Percentiles rank a stretch among this genome's conserved stretches.
Conservation (phyloP, 2,329 filamentous ascomycete species). For the Cercospora beticola region DNA sequence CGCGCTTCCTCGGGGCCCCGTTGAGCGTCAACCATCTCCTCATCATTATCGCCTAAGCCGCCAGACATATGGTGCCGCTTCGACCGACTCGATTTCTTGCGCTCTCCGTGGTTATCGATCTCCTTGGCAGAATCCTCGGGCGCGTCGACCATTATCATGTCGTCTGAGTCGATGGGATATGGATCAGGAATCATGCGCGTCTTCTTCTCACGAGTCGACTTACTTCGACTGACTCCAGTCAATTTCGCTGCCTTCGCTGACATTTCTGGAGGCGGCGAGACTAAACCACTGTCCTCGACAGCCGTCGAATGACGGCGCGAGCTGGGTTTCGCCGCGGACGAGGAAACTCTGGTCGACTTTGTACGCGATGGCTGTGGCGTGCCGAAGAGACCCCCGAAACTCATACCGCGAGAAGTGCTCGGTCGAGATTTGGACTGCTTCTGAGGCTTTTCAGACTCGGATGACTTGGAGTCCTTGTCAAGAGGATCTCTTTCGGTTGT, state of each 20-base stretch:
- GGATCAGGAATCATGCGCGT: conserved; percentile 56
- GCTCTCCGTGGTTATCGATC: conserved; percentile 31
- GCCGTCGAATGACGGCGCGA: conserved; percentile 59
- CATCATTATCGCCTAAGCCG: conserved; percentile 43
- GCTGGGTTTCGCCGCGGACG: conserved; percentile 37
- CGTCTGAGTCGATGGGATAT: conserved; percentile 61
- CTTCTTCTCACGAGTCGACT: conserved; percentile 51
- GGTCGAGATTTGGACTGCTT: conserved; percentile 52
- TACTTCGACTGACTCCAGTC: conserved; percentile 58
- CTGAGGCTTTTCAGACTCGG: conserved; percentile 69
- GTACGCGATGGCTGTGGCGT: conserved; percentile 56
- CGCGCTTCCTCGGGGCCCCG: conserved; percentile 44
- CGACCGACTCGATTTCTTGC: conserved; percentile 43
- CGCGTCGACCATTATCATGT: conserved; percentile 57
- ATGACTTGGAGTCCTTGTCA: conserved; percentile 67
- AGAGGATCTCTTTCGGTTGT: conserved; percentile 52
- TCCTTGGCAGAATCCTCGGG: conserved; percentile 42
- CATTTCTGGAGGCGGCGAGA: conserved; percentile 71
- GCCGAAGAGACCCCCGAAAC: conserved; percentile 59
- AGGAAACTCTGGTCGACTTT: conserved; percentile 63
- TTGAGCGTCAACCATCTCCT: conserved; percentile 43
- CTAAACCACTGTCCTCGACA: conserved; percentile 64
- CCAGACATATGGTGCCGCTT: conserved; percentile 44
- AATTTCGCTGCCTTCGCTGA: conserved; percentile 76
- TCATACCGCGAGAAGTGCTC: conserved; percentile 58